Evolutionary conservation across 2,329 filamentous ascomycete genomes (phyloP).

Genomic region (Aspergillus pseudotamarii): DNA sequence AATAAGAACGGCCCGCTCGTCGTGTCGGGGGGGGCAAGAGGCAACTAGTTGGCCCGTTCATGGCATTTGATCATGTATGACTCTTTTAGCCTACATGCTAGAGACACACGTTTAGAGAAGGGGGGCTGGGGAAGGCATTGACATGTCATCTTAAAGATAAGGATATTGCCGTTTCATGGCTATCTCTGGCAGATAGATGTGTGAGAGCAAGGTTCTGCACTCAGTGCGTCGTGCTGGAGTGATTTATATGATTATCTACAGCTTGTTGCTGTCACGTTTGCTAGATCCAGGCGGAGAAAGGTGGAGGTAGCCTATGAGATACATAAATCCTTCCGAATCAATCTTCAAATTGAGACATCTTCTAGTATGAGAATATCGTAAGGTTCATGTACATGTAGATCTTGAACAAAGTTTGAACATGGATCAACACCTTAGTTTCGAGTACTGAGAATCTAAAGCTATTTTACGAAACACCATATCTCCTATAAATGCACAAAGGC

Average conservation of each 20-base stretch:
- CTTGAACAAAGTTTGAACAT: neutral
- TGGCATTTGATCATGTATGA: conserved; percentile 3
- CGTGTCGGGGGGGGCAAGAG: conserved; percentile 39
- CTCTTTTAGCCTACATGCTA: neutral
- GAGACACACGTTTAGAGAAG: neutral
- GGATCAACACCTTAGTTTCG: neutral
- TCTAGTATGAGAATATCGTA: neutral
- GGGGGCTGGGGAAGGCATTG: neutral
- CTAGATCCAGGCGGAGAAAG: conserved; percentile 1
- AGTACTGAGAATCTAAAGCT: neutral
- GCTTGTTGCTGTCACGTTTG: neutral
- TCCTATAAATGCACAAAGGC: neutral
- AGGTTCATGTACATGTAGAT: neutral
- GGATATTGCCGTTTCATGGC: neutral
- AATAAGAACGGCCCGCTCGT: conserved; percentile 41
- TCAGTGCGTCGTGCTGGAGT: neutral
- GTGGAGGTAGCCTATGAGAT: neutral
- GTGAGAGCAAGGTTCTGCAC: neutral
- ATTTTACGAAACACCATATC: neutral
- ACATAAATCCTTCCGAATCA: neutral
- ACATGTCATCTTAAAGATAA: neutral
- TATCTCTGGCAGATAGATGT: conserved; percentile 14
- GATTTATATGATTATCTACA: neutral
- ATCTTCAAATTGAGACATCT: neutral
- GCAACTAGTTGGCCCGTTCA: conserved; percentile 22